These are phyloP conservation scores for Fusarium siculi DNA, from an alignment of 2,329 filamentous ascomycete species.

Conservation along the genomic window DNA sequence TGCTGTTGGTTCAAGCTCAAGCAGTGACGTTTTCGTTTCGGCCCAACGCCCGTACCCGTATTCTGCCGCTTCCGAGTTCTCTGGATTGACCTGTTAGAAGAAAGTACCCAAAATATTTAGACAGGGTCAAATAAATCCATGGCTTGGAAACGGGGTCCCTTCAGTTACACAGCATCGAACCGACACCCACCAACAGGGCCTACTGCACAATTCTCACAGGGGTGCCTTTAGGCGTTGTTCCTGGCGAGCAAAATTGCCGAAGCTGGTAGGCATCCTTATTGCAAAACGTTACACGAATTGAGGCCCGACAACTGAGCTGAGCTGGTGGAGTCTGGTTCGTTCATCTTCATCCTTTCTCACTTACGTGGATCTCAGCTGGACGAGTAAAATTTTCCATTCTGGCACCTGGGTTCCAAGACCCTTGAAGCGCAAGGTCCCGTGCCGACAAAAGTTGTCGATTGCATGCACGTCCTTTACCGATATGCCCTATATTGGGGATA, in stretches of 20 bases:
- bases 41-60: slow-evolving; percentile 9
- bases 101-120: neutral
- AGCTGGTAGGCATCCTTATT: neutral
- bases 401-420: slow-evolving; percentile 14
- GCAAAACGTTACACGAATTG: neutral
- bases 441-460: slow-evolving; percentile 13
- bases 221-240: slow-evolving; percentile 6
- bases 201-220: slow-evolving; percentile 17
- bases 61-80: slow-evolving; percentile 15
- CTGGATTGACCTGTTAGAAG: slow-evolving; percentile 28
- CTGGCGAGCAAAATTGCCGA: slow-evolving; percentile 2
- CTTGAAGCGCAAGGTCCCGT: slow-evolving; percentile 11
- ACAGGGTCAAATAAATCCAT: neutral
- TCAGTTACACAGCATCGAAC: slow-evolving; percentile 27
- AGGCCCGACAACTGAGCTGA: slow-evolving; percentile 2
- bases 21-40: slow-evolving; percentile 25
- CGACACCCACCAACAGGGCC: slow-evolving; percentile 13
- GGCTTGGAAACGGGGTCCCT: slow-evolving; percentile 7
- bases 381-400: slow-evolving; percentile 22
- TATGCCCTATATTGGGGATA: neutral
- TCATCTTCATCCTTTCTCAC: slow-evolving; percentile 10
- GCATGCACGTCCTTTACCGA: neutral
- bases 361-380: slow-evolving; percentile 28
- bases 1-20: slow-evolving; percentile 27
- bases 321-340: slow-evolving; percentile 2